Evolutionary conservation across 305 asterid genomes (phyloP).

Genomic region (Solanum hybrid): DNA sequence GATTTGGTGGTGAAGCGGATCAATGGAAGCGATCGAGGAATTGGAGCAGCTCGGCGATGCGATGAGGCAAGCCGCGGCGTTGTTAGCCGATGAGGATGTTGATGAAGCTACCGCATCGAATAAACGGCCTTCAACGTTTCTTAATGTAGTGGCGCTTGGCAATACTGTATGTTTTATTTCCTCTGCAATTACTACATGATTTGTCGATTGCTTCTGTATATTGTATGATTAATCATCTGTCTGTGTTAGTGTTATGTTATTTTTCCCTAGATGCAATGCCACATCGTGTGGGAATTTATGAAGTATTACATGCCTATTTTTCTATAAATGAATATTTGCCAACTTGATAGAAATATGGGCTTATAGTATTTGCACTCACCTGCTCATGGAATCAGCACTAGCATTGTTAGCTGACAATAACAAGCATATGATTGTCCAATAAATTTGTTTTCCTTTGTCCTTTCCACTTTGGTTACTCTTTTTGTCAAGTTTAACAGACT

Average conservation of each 20-base stretch:
- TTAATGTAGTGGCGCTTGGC: slow-evolving; percentile 18
- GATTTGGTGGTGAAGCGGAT: not conserved
- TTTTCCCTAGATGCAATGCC: not conserved
- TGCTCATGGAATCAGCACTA: not conserved
- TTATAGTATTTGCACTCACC: not conserved
- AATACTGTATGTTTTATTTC: slow-evolving; percentile 1
- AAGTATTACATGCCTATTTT: not conserved
- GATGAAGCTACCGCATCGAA: not conserved
- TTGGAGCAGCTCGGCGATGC: slow-evolving; percentile 16
- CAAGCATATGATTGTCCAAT: not conserved
- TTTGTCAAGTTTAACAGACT: not conserved
- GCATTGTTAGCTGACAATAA: not conserved
- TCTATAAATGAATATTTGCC: not conserved
- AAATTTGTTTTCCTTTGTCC: not conserved
- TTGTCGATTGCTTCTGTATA: not conserved
- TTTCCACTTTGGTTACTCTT: not conserved
- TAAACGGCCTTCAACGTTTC: slow-evolving; percentile 12
- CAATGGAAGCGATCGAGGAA: slow-evolving; percentile 21
- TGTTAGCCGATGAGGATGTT: slow-evolving; percentile 14
- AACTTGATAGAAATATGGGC: not conserved
- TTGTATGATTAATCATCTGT: not conserved
- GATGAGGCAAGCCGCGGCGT: slow-evolving; percentile 16
- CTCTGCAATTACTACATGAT: not conserved
- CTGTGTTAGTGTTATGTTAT: not conserved
- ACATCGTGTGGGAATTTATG: not conserved